phyloP scores from a whole-genome alignment of 2,329 filamentous ascomycete genomes.

The Talaromyces sp. region DNA sequence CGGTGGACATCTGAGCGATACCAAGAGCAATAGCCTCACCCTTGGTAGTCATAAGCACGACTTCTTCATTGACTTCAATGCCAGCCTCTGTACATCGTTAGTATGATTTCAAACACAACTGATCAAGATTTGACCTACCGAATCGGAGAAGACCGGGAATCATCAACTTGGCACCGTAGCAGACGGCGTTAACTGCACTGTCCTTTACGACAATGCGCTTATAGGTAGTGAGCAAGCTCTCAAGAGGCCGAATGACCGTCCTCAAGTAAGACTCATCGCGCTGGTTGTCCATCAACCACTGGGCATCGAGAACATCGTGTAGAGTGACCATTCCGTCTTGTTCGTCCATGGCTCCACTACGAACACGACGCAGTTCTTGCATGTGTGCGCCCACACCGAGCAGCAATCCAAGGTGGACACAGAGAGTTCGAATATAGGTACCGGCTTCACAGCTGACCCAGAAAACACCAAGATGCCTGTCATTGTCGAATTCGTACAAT shows the following conservation, averaged over 20 bases:
- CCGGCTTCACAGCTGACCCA: constrained; percentile 99
- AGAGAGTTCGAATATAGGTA: constrained; percentile 97
- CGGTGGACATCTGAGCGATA: constrained; percentile 96
- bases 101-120: background rate
- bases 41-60: constrained; percentile 98
- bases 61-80: constrained; percentile 92
- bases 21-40: constrained; percentile 95
- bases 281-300: constrained; percentile 94
- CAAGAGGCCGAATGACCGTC: constrained; percentile 83
- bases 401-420: constrained; percentile 79
- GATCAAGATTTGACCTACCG: constrained; percentile 49
- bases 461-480: constrained; percentile 94
- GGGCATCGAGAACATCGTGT: constrained; percentile 91
- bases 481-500: constrained; percentile 95
- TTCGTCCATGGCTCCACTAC: constrained; percentile 94
- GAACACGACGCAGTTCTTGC: constrained; percentile 93
- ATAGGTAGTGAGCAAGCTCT: constrained; percentile 86
- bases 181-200: constrained; percentile 91
- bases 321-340: constrained; percentile 82
- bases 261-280: constrained; percentile 90
- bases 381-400: constrained; percentile 89
- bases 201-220: constrained; percentile 98
- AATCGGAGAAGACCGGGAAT: constrained; percentile 92
- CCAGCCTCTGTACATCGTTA: constrained; percentile 59
- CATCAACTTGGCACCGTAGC: constrained; percentile 99